phyloP scores from a whole-genome alignment of 805 yeast species.

The Ogataea siamensis region DNA sequence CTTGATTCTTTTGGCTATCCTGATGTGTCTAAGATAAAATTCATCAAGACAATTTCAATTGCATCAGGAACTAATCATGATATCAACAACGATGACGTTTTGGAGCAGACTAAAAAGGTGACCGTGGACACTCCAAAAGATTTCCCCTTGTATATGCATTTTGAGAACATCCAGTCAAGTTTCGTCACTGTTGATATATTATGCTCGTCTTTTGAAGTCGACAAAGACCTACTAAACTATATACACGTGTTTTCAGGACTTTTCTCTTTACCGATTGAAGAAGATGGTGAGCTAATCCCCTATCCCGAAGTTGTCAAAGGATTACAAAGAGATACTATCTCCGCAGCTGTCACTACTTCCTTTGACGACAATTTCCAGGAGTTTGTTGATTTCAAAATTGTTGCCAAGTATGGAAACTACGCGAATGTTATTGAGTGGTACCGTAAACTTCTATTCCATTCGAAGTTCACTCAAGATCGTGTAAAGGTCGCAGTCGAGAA shows the following conservation, averaged over 20 bases:
- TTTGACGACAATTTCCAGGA: conserved; percentile 65
- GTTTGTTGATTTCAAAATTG: conserved; percentile 56
- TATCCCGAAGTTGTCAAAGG: conserved; percentile 76
- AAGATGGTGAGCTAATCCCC: conserved; percentile 56
- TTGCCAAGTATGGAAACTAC: conserved; percentile 63
- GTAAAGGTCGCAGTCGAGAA: conserved; percentile 65
- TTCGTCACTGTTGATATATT: conserved; percentile 69
- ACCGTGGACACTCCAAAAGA: conserved; percentile 38
- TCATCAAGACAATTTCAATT: conserved; percentile 67
- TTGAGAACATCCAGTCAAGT: conserved; percentile 77
- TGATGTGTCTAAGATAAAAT: conserved; percentile 69
- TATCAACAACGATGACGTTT: conserved; percentile 25
- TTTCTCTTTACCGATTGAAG: conserved; percentile 65
- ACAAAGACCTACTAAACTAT: conserved; percentile 56
- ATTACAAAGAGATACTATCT: conserved; percentile 71
- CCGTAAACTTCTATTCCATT: conserved; percentile 56
- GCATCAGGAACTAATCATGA: conserved; percentile 50
- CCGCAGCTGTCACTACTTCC: conserved; percentile 53
- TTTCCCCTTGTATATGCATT: conserved; percentile 69
- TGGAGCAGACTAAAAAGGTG: conserved; percentile 24
- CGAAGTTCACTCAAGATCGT: conserved; percentile 71
- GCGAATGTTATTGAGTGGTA: conserved; percentile 75
- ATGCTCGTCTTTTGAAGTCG: conserved; percentile 54
- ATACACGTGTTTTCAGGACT: conserved; percentile 64
- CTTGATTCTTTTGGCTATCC: conserved; percentile 64